Conservation (phyloP, 108 stramenopile species). For the Cyclotella sp. region DNA sequence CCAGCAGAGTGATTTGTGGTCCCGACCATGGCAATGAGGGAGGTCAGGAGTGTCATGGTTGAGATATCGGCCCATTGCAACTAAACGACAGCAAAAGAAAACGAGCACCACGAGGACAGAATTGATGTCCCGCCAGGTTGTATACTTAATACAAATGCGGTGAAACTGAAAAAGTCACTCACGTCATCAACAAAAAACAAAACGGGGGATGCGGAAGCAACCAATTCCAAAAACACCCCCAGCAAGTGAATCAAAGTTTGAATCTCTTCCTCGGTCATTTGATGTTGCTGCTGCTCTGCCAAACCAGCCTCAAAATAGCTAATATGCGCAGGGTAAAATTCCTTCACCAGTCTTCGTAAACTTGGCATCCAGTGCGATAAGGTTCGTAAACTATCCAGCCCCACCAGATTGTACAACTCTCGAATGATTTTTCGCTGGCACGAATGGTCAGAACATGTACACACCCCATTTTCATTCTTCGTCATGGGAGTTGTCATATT, state of each 20-base stretch:
- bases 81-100: slow-evolving; percentile 1
- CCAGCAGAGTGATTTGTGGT: not conserved
- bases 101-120: not conserved
- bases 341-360: slow-evolving; percentile 6
- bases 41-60: slow-evolving; percentile 9
- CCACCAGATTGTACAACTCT: slow-evolving; percentile 3
- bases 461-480: not conserved
- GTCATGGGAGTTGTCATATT: not conserved
- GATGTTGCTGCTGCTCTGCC: not conserved
- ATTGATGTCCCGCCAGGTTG: no score
- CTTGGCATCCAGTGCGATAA: slow-evolving; percentile 25
- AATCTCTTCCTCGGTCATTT: not conserved
- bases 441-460: slow-evolving; percentile 12
- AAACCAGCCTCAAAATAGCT: not conserved
- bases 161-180: slow-evolving; percentile 6
- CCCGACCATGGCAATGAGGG: slow-evolving; percentile 5
- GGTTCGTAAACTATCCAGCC: slow-evolving; percentile 5
- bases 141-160: not conserved
- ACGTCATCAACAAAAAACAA: slow-evolving; percentile 36
- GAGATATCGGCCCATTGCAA: slow-evolving; percentile 33
- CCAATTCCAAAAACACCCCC: slow-evolving; percentile 14
- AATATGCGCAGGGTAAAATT: not conserved
- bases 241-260: slow-evolving; percentile 3
- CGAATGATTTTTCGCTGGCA: slow-evolving; percentile 17
- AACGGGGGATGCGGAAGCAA: slow-evolving; percentile 18